Base-by-base conservation (phyloP, 768 basidiomycete species). In the Phallus indusiatus region DNA sequence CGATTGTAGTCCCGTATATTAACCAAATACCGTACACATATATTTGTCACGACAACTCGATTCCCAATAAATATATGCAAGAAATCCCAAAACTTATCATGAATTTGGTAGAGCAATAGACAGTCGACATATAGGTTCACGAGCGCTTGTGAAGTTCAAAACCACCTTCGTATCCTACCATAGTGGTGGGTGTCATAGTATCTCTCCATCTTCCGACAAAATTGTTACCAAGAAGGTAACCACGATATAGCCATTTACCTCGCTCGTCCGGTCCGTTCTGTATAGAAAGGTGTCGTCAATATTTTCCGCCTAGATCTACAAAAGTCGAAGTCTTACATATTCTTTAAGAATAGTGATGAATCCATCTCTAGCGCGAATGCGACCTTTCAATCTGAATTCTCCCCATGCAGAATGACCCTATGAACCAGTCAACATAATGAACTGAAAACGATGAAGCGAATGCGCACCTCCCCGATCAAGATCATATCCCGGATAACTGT, bases 331-430 rank as follows among this genome's bases (percentile, higher is more conserved):
- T 28, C 79, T 51, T 68, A 90, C 90, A 68, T 94, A 93, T 79
- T 90, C 84, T 68, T 94, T 94, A n/a, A 79, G 81, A 9, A 94
- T 67, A 62, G 81, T 88, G 54, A 94, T 76, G 63, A 90, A 81
- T 8, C 91, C 91, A 68, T 94, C 91, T 65, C 80, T 82, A 16
- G 85, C 81, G 58, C 92, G 75, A n/a, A 94, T 79, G 17, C 91
- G 81, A 37, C 92, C 91, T 3, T 85, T 73, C 22, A 94, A 70
- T 60, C 78, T 84, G 71, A 93, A 94, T 63, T 89, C 84, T 21
- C 92, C 91, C 91, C 91, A 94, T 14, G 90, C 84, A 8, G 91
- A 94, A 71, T 94, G 92, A 5, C 91, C 90, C 88, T 91, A 60
- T 18, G n/a, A 14, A 18, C 18, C 56, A 49, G 48, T 37, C 46